Evolutionary conservation across 805 yeast genomes (phyloP).

Genomic region (Candida ovalis): DNA sequence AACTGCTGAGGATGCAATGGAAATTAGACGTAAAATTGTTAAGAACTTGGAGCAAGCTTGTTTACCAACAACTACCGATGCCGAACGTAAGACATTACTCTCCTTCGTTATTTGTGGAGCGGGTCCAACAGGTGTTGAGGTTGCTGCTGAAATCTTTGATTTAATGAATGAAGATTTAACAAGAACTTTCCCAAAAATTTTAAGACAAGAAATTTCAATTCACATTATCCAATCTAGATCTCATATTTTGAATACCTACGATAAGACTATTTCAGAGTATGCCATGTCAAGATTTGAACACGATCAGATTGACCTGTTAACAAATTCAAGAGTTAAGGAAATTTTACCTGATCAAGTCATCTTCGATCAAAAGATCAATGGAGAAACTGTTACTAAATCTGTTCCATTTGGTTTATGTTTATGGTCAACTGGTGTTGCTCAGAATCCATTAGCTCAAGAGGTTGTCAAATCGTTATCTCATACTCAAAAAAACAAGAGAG

Average conservation of each 20-base stretch:
- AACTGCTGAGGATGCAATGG: conserved; percentile 62
- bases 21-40: conserved; percentile 51
- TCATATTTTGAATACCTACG: conserved; percentile 65
- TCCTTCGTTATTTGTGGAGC: conserved; percentile 72
- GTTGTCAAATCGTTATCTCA: conserved; percentile 46
- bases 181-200: conserved; percentile 52
- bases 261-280: conserved; percentile 58
- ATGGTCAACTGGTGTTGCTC: conserved; percentile 77
- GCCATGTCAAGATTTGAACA: conserved; percentile 61
- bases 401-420: conserved; percentile 65
- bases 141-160: conserved; percentile 70
- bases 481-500: conserved; percentile 57
- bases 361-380: conserved; percentile 46
- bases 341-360: conserved; percentile 54
- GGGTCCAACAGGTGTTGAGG: conserved; percentile 73
- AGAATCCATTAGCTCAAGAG: conserved; percentile 55
- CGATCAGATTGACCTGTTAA: conserved; percentile 59
- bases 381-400: conserved; percentile 41
- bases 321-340: conserved; percentile 60
- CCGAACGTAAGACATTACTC: conserved; percentile 55
- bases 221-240: conserved; percentile 69
- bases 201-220: conserved; percentile 61
- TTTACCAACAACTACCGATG: conserved; percentile 60
- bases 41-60: conserved; percentile 57
- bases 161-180: conserved; percentile 61